Evolutionary conservation across 176 grass and related monocot species (phyloP).

Genomic region (Oryza coarctata): DNA sequence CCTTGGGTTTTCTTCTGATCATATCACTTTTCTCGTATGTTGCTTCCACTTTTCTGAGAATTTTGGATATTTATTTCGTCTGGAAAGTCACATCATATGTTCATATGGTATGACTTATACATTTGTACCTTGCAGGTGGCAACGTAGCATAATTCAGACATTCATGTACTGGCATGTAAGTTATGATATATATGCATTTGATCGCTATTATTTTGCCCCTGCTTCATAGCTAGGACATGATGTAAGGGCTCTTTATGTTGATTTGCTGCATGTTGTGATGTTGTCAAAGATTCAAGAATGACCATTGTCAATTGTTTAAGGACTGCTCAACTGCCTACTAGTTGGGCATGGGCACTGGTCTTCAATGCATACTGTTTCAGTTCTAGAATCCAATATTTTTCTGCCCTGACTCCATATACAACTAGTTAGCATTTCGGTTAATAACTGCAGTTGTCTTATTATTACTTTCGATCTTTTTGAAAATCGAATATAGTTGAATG

Average conservation of each 20-base stretch:
- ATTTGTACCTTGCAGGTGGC: conserved; percentile 61
- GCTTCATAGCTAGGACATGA: neutral
- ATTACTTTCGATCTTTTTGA: neutral
- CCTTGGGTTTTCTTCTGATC: conserved; percentile 85
- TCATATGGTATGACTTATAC: conserved; percentile 19
- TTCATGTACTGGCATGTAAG: conserved; percentile 94
- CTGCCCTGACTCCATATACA: neutral
- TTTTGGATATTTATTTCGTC: conserved; percentile 22
- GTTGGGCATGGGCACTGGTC: neutral
- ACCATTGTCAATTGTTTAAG: neutral
- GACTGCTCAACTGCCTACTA: neutral
- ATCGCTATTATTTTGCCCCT: neutral
- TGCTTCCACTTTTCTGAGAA: neutral
- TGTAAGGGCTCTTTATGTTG: neutral
- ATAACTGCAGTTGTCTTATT: neutral
- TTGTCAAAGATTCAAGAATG: neutral
- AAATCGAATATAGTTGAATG: neutral
- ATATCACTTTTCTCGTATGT: conserved; percentile 91
- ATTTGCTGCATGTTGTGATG: neutral
- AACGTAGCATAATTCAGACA: conserved; percentile 75
- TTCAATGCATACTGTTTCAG: conserved; percentile 5
- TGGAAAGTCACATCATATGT: conserved; percentile 3
- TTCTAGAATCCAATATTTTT: neutral
- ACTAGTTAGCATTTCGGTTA: neutral
- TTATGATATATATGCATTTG: conserved; percentile 6